Percentiles rank a stretch among this genome's conserved stretches.
Conservation (phyloP, 2,329 filamentous ascomycete species). For the Gaeumannomyces tritici region DNA sequence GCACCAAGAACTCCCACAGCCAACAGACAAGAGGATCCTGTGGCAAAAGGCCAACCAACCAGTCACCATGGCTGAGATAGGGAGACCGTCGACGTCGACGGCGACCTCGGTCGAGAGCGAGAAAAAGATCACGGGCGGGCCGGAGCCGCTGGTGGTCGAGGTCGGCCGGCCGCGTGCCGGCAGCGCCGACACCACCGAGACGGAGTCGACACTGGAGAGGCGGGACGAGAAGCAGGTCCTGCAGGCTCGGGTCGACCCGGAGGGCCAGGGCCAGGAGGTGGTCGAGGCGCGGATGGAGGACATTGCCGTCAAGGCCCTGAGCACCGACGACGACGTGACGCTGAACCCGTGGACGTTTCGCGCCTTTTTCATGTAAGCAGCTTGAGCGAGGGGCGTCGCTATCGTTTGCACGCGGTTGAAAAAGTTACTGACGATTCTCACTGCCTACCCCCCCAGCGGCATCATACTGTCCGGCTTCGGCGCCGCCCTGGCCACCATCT, state of each 20-base stretch:
- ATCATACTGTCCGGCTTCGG: constrained; percentile 23
- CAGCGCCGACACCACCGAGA: background rate
- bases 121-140: background rate
- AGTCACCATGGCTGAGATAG: background rate
- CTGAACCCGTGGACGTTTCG: constrained; percentile 13
- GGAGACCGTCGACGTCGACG: background rate
- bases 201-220: background rate
- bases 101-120: background rate
- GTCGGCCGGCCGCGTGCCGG: no score
- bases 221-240: background rate
- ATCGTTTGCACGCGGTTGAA: no score
- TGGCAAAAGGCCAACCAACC: background rate
- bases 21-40: background rate
- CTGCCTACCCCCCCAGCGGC: constrained; percentile 7
- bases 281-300: constrained; percentile 5
- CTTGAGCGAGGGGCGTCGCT: background rate
- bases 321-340: constrained; percentile 12
- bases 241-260: background rate
- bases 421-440: no score
- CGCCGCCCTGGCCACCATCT: constrained; percentile 30
- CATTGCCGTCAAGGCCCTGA: constrained; percentile 11
- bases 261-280: constrained; percentile 1
- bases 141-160: background rate
- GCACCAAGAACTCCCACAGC: background rate
- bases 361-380: constrained; percentile 7